Percentiles rank a stretch among this genome's conserved stretches.
Evolutionary conservation across 257 asterid species (phyloP).

Genomic region (Sherardia arvensis): DNA sequence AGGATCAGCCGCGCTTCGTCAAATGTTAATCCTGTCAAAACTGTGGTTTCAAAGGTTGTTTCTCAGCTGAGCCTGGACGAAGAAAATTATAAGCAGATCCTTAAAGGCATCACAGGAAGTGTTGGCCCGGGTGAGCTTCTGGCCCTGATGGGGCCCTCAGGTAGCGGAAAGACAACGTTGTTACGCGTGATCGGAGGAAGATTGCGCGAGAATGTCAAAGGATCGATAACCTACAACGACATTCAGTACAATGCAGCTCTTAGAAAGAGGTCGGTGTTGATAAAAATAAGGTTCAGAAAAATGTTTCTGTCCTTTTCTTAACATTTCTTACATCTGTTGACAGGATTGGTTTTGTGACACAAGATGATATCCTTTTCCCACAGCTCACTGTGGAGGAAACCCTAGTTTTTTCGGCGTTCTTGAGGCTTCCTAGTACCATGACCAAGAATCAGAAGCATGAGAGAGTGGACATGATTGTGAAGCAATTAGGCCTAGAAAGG

Average conservation of each 20-base stretch:
- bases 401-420: conserved; percentile 67
- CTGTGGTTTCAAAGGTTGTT: conserved; percentile 48
- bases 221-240: conserved; percentile 69
- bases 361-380: conserved; percentile 85
- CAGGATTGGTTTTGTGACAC: conserved; percentile 92
- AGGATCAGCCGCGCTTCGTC: conserved; percentile 33
- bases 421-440: conserved; percentile 72
- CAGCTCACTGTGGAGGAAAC: conserved; percentile 93
- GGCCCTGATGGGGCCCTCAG: conserved; percentile 98
- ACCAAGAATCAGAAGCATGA: conserved; percentile 55
- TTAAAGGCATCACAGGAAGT: conserved; percentile 80
- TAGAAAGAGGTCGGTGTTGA: conserved; percentile 50
- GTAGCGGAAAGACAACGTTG: conserved; percentile 88
- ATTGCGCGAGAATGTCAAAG: conserved; percentile 59
- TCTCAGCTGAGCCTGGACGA: conserved; percentile 33
- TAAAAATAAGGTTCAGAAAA: neutral
- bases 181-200: conserved; percentile 73
- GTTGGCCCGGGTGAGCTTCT: conserved; percentile 80
- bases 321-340: neutral
- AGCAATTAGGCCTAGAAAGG: conserved; percentile 93
- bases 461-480: conserved; percentile 55
- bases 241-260: conserved; percentile 55
- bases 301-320: neutral
- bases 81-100: conserved; percentile 64
- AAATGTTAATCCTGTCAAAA: conserved; percentile 45